Conservation (phyloP, 805 yeast genomes). For the Schizosaccharomyces cryophilus region DNA sequence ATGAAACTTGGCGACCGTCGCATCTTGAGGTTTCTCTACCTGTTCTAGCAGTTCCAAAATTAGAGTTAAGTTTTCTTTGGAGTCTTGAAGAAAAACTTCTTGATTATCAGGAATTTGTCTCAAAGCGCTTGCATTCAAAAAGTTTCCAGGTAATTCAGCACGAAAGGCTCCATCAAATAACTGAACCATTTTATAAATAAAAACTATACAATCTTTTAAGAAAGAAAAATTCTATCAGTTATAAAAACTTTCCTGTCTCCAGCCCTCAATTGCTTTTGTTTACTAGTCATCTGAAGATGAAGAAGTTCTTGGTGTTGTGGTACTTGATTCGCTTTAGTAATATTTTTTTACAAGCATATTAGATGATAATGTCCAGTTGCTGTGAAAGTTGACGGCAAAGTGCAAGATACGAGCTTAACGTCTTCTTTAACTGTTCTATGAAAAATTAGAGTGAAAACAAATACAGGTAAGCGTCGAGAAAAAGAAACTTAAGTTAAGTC, state of each 20-base stretch:
- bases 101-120: conserved; percentile 84
- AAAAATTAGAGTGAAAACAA: no score
- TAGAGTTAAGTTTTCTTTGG: conserved; percentile 13
- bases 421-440: no score
- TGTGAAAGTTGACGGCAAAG: no score
- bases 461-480: no score
- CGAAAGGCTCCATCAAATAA: conserved; percentile 70
- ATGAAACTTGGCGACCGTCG: neutral
- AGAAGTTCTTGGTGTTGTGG: no score
- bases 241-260: neutral
- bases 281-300: no score
- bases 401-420: no score
- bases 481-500: no score
- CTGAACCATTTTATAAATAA: conserved; percentile 5
- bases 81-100: conserved; percentile 36
- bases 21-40: conserved; percentile 9
- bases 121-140: conserved; percentile 48
- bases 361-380: no score
- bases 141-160: conserved; percentile 30
- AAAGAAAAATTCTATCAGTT: neutral
- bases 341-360: no score
- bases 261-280: no score
- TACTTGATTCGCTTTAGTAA: no score
- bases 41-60: conserved; percentile 20
- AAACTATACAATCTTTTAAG: neutral